Evolutionary conservation across 805 yeast species (phyloP), one percentile per base, ranked within the genome.

Genomic region (Diddensiella santjacobensis): DNA sequence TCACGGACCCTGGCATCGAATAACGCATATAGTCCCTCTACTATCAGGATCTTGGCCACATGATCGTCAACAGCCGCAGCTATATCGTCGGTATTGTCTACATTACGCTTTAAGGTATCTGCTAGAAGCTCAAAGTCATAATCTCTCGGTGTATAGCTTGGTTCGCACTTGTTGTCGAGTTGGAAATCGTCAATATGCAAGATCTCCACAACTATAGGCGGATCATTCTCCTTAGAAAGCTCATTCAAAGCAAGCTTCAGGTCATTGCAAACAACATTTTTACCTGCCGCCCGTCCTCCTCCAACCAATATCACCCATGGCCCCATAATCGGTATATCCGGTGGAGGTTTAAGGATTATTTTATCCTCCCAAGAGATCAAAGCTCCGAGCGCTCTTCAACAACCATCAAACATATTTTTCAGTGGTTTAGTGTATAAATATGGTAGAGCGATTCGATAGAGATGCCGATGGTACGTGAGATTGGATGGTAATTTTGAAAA

Each of bases 21-120:
- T 20, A 90, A 70, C 0, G 96, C 91, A 60, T 90, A 90, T 17
- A 84, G 69, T 1, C 98, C 97, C 19, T 42, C 54, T 17, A 49
- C 50, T 66, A 22, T 48, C 40, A 44, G 45, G 13, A 49, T 55
- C 10, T 3, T 53, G 2, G 15, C 35, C 15, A 17, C 22, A 23
- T 13, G 65, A 42, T 30, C 56, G 66, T 51, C 30, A 6, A 15
- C 13, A 8, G 43, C 43, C 4, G 20, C 43, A 23, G 15, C 11
- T 6, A 8, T 17, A 8, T 15, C 15, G 31, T 26, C n/a, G n/a
- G 6, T 8, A 8, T 35, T 35, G 38, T 26, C 31, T 8, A 26
- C 13, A 11, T 8, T 23, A 11, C 24, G 10, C 19, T 40, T 33
- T 8, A 11, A 6, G 4, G 43, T 17, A 4, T 23, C 33, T 17